Evolutionary conservation across 2,329 filamentous ascomycete species (phyloP).

Genomic region (Aspergillus texensis): DNA sequence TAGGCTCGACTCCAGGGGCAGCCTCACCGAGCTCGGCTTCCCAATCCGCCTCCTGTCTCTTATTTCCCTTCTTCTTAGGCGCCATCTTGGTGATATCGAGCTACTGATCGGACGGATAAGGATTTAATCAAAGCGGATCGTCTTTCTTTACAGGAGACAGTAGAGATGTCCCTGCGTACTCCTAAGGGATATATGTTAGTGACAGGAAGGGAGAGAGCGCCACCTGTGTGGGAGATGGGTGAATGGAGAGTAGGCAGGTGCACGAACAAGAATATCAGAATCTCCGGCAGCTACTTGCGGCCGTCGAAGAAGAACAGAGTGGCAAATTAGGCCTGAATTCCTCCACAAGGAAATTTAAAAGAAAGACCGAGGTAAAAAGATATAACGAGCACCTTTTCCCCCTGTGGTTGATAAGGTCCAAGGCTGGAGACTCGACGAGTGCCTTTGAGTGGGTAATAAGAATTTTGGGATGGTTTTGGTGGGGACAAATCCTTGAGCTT

Average conservation of each 20-base stretch:
- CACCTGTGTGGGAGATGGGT: neutral
- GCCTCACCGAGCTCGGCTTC: conserved; percentile 87
- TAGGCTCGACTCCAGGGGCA: conserved; percentile 52
- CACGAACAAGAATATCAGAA: conserved; percentile 20
- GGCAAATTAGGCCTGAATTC: neutral
- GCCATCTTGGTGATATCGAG: conserved; percentile 62
- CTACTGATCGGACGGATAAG: neutral
- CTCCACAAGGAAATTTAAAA: conserved; percentile 3
- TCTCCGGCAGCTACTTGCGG: conserved; percentile 16
- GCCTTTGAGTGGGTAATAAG: conserved; percentile 19
- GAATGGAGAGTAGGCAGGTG: neutral
- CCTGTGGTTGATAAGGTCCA: conserved; percentile 19
- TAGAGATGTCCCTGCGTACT: neutral
- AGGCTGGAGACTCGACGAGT: conserved; percentile 16
- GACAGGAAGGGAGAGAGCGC: neutral
- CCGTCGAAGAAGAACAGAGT: conserved; percentile 4
- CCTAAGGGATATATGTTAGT: neutral
- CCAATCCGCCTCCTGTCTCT: conserved; percentile 87
- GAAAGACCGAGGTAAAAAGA: neutral
- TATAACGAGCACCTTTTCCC: conserved; percentile 12
- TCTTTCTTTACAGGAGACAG: neutral
- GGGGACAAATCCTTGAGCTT: conserved; percentile 18
- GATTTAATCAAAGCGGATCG: neutral
- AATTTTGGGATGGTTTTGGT: conserved; percentile 27
- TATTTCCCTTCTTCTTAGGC: conserved; percentile 93